phyloP scores from a whole-genome alignment of 1,284 basidiomycete genomes.

The Kwoniella shivajii region DNA sequence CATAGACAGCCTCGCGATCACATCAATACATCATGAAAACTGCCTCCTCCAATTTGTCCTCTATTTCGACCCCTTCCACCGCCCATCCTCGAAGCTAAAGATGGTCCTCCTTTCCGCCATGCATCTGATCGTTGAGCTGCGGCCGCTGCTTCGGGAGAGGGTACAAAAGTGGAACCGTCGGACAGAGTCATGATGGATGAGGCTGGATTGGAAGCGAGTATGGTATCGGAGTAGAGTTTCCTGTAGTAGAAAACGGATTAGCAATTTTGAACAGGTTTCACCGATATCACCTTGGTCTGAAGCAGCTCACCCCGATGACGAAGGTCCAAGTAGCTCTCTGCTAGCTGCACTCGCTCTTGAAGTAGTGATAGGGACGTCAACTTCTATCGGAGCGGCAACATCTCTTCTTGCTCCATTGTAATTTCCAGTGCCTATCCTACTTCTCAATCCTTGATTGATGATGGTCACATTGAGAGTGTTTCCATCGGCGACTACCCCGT shows the following conservation, averaged over 20 bases:
- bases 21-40: conserved; percentile 10
- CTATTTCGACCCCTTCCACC: conserved; percentile 4
- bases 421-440: conserved; percentile 44
- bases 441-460: conserved; percentile 57
- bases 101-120: conserved; percentile 15
- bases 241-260: conserved; percentile 53
- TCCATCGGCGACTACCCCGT: conserved; percentile 79
- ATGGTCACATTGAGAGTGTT: conserved; percentile 68
- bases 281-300: background rate
- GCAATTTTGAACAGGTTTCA: too few relatives aligned
- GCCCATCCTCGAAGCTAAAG: conserved; percentile 15
- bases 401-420: background rate
- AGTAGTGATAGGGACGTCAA: background rate
- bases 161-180: conserved; percentile 6
- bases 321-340: conserved; percentile 13
- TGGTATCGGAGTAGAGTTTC: conserved; percentile 80
- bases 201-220: conserved; percentile 67
- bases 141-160: background rate
- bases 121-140: conserved; percentile 14
- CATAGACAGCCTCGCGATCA: background rate
- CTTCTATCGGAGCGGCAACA: background rate
- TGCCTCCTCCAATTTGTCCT: conserved; percentile 16
- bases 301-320: background rate
- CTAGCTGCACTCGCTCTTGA: conserved; percentile 3
- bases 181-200: conserved; percentile 63